These are phyloP conservation scores for Camellia lanceoleosa DNA, from an alignment of 148 eudicot species.

Conservation along the genomic window DNA sequence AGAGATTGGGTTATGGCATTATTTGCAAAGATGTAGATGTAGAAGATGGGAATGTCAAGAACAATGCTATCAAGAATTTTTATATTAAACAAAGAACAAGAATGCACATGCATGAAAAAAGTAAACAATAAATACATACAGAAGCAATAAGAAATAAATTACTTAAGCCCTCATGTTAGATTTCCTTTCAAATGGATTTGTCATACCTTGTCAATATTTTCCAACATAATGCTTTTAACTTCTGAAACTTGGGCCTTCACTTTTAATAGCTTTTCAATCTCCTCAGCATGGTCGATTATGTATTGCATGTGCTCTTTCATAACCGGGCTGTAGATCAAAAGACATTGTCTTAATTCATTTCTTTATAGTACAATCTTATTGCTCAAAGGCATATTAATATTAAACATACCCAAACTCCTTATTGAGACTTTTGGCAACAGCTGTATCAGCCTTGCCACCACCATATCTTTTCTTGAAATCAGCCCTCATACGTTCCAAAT, in stretches of 20 bases:
- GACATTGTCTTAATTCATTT: not conserved
- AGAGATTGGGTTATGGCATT: too few species aligned
- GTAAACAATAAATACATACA: not conserved
- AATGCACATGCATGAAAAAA: not conserved
- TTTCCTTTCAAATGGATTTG: not conserved
- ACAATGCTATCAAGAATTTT: too few species aligned
- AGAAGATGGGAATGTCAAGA: not conserved
- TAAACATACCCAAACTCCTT: constrained; percentile 61
- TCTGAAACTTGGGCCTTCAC: constrained; percentile 70
- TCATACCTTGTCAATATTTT: constrained; percentile 66
- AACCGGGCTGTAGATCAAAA: constrained; percentile 40
- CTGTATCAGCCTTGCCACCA: constrained; percentile 68
- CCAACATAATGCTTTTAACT: constrained; percentile 64
- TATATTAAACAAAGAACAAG: not conserved
- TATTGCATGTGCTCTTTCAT: constrained; percentile 74
- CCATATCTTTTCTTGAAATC: constrained; percentile 65
- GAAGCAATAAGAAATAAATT: not conserved
- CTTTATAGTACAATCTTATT: not conserved
- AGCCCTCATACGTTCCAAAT: constrained; percentile 49
- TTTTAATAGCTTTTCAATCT: constrained; percentile 65
- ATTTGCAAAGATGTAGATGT: not conserved
- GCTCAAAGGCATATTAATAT: not conserved
- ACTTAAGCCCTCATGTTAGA: not conserved
- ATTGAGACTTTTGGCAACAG: constrained; percentile 61
- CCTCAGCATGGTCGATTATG: constrained; percentile 65